Base-by-base conservation (phyloP, 2,329 filamentous ascomycete genomes). In the Alternaria arbusti region DNA sequence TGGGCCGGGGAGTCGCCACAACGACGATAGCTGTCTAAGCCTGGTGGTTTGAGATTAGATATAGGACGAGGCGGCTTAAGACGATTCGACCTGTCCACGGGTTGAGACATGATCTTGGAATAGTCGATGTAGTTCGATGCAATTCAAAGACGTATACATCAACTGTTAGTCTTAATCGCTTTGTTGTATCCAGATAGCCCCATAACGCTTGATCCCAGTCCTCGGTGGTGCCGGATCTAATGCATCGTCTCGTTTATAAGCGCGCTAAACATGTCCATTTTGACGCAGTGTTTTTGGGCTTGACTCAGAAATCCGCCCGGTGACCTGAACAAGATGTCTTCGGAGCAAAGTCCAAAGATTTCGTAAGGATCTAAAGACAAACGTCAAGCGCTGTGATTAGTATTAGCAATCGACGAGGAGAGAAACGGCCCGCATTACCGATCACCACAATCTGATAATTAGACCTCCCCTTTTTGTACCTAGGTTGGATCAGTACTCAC, bases 381-480 rank as follows among this genome's bases (percentile, higher is more conserved):
- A 47, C 25, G 40, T 26, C 13, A 30, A 49, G 26, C 43, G 9
- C 23, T 11, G 28, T 28, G 22, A 5, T n/a, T 28, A 20, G 20
- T 49, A 23, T 30, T 20, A 23, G 52, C 30, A 36, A 13, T 25
- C n/a, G 25, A 43, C 40, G 54, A 25, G 12, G 13, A 11, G 2
- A 20, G 30, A 44, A 32, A n/a, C 58, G 58, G 58, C 54, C 58
- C 52, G 52, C 30, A 22, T 40, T 50, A 30, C 52, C 44, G 52
- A 44, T 57, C 5, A 11, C 36, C 17, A 20, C 36, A 20, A 44
- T 4, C 45, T 45, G 36, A 15, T 36, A 26, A 25, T 40, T 30
- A 20, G 13, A 56, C 54, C 25, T 26, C 54, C 10, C 23, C 25
- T n/a, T 54, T 22, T 54, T 40, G 36, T 40, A 40, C 36, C 36